Percentiles rank a stretch among this genome's conserved stretches.
phyloP scores from a whole-genome alignment of 176 grass and related monocot species.

The Lolium multiflorum region DNA sequence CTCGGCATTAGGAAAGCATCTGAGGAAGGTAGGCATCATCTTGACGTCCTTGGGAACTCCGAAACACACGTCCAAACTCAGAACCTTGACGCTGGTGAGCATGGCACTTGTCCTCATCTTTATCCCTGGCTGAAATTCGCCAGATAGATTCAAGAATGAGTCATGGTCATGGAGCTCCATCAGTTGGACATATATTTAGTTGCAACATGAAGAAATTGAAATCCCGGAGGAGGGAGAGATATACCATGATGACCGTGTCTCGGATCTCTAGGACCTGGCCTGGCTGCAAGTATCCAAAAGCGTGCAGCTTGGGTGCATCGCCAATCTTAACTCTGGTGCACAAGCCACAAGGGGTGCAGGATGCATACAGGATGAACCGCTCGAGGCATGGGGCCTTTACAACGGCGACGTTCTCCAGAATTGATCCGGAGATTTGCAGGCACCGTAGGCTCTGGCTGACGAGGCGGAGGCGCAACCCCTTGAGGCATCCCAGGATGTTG shows the following conservation, averaged over 20 bases:
- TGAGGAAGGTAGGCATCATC: slow-evolving; percentile 31
- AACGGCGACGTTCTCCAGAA: neutral
- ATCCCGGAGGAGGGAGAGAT: neutral
- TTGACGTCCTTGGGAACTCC: neutral
- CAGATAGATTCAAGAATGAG: neutral
- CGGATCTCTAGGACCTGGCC: neutral
- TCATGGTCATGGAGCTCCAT: neutral
- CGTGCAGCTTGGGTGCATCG: slow-evolving; percentile 22
- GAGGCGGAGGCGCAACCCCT: neutral
- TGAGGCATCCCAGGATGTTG: neutral
- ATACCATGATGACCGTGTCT: slow-evolving; percentile 20
- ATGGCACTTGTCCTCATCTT: neutral
- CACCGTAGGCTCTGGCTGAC: neutral
- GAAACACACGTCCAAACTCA: slow-evolving; percentile 21
- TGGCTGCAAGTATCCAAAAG: neutral
- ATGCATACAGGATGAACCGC: neutral
- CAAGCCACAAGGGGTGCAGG: neutral
- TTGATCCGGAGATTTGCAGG: neutral
- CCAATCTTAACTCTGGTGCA: slow-evolving; percentile 26
- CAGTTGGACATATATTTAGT: neutral
- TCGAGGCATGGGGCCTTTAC: slow-evolving; percentile 6
- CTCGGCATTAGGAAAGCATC: slow-evolving; percentile 32
- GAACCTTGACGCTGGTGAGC: neutral
- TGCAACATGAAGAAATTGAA: neutral
- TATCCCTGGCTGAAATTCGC: neutral